phyloP scores from a whole-genome alignment of 2,329 filamentous ascomycete species.

The Thelonectria blattea region DNA sequence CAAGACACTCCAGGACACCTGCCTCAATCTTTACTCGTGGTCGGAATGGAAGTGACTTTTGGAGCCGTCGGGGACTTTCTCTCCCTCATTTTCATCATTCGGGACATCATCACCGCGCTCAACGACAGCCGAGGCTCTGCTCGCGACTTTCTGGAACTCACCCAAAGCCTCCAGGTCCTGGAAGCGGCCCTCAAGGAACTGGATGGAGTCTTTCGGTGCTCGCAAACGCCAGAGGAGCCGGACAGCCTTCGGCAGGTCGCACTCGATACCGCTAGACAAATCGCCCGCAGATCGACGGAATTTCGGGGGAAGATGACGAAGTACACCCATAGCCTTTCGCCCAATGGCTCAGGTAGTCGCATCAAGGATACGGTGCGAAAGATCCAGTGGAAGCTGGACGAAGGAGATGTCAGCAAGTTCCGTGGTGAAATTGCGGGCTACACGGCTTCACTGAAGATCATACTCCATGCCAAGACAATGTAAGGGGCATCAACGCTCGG shows the following conservation, averaged over 20 bases:
- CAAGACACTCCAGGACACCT: too few species aligned
- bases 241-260: background rate
- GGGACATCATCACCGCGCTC: background rate
- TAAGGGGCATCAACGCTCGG: too few species aligned
- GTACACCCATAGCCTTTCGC: background rate
- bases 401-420: too few species aligned
- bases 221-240: background rate
- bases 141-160: slow-evolving; percentile 1
- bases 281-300: background rate
- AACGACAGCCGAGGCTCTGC: slow-evolving; percentile 1
- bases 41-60: slow-evolving; percentile 5
- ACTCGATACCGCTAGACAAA: background rate
- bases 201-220: background rate
- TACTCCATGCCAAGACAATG: too few species aligned
- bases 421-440: too few species aligned
- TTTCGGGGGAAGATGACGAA: background rate
- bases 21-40: background rate
- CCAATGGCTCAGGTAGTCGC: background rate
- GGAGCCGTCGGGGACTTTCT: slow-evolving; percentile 6
- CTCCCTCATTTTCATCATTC: background rate
- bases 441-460: too few species aligned
- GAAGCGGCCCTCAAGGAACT: background rate
- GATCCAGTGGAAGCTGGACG: too few species aligned
- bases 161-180: background rate
- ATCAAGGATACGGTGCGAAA: background rate